Evolutionary conservation across 1,284 basidiomycete genomes (phyloP).

Genomic region (Agaricales sp.): DNA sequence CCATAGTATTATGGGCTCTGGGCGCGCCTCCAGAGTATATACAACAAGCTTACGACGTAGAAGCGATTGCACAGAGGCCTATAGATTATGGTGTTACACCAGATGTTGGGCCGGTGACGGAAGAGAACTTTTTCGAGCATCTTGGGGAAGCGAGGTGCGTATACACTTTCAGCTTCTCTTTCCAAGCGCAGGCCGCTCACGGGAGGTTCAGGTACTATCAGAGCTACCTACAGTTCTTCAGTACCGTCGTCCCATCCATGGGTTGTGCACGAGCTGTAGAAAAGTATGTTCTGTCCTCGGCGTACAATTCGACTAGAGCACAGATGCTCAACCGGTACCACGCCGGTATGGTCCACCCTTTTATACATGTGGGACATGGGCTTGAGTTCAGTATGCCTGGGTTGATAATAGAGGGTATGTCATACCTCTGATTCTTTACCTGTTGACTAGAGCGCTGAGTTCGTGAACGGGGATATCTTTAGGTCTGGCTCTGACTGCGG

Average conservation of each 20-base stretch:
- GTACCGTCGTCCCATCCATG: not conserved
- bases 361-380: constrained; percentile 21
- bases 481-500: not conserved
- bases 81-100: not conserved
- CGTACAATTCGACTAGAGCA: not conserved
- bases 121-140: not conserved
- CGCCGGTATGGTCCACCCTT: constrained; percentile 13
- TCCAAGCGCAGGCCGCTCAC: too few species aligned
- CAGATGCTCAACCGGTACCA: constrained; percentile 15
- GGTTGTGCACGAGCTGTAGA: not conserved
- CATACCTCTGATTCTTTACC: not conserved
- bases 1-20: not conserved
- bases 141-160: not conserved
- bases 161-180: not conserved
- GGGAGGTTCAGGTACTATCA: not conserved
- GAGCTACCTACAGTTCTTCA: not conserved
- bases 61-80: not conserved
- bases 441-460: too few species aligned
- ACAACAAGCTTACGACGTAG: not conserved
- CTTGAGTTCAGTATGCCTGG: constrained; percentile 21
- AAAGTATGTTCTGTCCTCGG: not conserved
- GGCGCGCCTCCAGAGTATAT: not conserved
- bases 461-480: too few species aligned
- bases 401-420: constrained; percentile 19
- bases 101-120: not conserved